Evolutionary conservation across 2,329 filamentous ascomycete species (phyloP), one percentile per base, ranked within the genome.

Genomic region (Curvularia spicifera): DNA sequence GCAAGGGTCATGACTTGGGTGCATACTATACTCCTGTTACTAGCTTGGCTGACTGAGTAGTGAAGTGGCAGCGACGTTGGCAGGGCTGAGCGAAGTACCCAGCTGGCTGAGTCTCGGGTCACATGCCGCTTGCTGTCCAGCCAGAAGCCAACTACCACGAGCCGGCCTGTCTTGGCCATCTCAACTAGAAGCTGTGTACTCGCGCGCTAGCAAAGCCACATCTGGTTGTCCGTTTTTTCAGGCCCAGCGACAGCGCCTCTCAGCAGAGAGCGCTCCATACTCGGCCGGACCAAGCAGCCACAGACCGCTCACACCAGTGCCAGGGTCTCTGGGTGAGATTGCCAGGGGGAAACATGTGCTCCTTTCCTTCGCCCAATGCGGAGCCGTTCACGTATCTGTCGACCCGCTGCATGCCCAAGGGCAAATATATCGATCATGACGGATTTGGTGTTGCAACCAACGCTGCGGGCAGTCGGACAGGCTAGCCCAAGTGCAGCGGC

Each of bases 191-290:
- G 22, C 22, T 22, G 6, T 26, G 15, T 44, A 24, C 28, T 10
- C 26, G 13, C 42, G 15, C 42, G 22, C 31, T 35, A 48, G 22
- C 9, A 39, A 50, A 18, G 22, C 42, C 29, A 28, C 20, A 6
- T 35, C 9, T 26, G 18, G 9, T 35, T 15, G 37, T 28, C n/a
- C 24, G 28, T 53, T 15, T 20, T 31, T 22, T 15, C 22, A 37
- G n/a, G 22, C 26, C 31, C 20, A 26, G 39, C 51, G 55, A 45
- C 51, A 54, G 51, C 20, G 18, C 40, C 49, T 50, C 44, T 48
- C 12, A 24, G 28, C 51, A 45, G 26, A 35, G 24, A 18, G 47
- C 12, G 18, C 31, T 44, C 50, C 35, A 37, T 15, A 18, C 35
- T 37, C 15, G 35, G 35, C 6, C 15, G 13, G 35, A 15, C 15